Evolutionary conservation across 352 stramenopile species (phyloP), one percentile per base, ranked within the genome.

Genomic region (Pythium brachiatum): DNA sequence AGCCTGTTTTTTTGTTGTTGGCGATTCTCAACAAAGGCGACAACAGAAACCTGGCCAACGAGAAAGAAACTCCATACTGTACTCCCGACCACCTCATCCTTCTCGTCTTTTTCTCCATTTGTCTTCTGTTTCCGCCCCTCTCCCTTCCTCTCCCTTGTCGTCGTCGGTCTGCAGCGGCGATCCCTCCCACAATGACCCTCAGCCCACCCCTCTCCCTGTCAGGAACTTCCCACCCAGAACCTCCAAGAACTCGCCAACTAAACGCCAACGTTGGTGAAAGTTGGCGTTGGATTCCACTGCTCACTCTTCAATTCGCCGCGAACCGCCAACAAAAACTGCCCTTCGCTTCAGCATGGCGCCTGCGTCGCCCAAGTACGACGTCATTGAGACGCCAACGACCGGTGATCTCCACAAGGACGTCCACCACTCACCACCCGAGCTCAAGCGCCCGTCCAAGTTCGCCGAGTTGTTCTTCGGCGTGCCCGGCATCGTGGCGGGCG

Each of bases 381-480:
- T 67, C 53, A 53, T 72, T 31, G 64, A 67, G 64, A 64, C 64
- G 53, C 59, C 64, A 41, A 57, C 64, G 6, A 57, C 44, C 16
- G 48, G n/a, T 23, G 53, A 60, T 2, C 18, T 53, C 8, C 3
- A 54, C 52, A 61, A 62, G 23, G 25, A 43, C 34, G 20, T 54
- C 12, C 21, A 52, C 12, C 21, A 52, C 23, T 27, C 29, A 5
- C 16, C 29, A 20, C 32, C 60, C 41, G n/a, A 26, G 41, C 41
- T 26, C 52, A 52, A 53, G 41, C 16, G 6, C 1, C 25, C 20
- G 8, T 27, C 16, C 54, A 69, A 67, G 39, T 51, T 34, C 18
- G 34, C 44, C 44, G 57, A 62, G 53, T 27, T 51, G 11, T 58
- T 63, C 51, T 58, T 66, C 21, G 64, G 58, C 47, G 47, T 71